phyloP scores from a whole-genome alignment of 2,329 filamentous ascomycete genomes.

The Cordyceps fumosorosea region DNA sequence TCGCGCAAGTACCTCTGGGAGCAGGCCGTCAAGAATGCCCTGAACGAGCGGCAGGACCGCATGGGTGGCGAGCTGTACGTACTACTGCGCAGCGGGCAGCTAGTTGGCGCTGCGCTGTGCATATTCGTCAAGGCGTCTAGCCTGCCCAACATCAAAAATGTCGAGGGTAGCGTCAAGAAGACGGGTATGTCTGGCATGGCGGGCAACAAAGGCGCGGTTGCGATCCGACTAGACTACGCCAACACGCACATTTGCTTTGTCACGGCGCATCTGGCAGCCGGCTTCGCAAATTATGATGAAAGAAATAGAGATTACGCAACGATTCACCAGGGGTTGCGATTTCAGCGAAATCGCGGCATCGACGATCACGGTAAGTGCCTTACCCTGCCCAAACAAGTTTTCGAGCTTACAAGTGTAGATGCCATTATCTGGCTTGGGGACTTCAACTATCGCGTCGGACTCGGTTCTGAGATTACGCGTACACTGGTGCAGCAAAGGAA shows the following conservation, averaged over 20 bases:
- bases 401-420: conserved; percentile 35
- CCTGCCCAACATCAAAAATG: conserved; percentile 83
- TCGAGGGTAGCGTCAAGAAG: conserved; percentile 94
- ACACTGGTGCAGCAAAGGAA: conserved; percentile 66
- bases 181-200: conserved; percentile 92
- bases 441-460: conserved; percentile 95
- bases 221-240: conserved; percentile 90
- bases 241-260: conserved; percentile 92
- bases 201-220: conserved; percentile 95
- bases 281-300: conserved; percentile 95
- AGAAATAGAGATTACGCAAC: conserved; percentile 88
- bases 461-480: conserved; percentile 71
- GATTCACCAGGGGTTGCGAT: conserved; percentile 79
- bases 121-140: conserved; percentile 80
- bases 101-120: conserved; percentile 88
- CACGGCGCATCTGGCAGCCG: conserved; percentile 91
- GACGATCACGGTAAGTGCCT: conserved; percentile 67
- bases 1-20: conserved; percentile 83
- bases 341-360: conserved; percentile 85
- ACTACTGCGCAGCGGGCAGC: conserved; percentile 80
- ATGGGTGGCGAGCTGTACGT: conserved; percentile 75
- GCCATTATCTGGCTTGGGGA: conserved; percentile 92
- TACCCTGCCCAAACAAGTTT: too few relatives aligned
- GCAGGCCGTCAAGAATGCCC: conserved; percentile 63
- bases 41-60: conserved; percentile 65